Percentiles rank a stretch among this genome's conserved stretches.
Evolutionary conservation across 768 basidiomycete species (phyloP).

Genomic region (Lactifluus piperatus): DNA sequence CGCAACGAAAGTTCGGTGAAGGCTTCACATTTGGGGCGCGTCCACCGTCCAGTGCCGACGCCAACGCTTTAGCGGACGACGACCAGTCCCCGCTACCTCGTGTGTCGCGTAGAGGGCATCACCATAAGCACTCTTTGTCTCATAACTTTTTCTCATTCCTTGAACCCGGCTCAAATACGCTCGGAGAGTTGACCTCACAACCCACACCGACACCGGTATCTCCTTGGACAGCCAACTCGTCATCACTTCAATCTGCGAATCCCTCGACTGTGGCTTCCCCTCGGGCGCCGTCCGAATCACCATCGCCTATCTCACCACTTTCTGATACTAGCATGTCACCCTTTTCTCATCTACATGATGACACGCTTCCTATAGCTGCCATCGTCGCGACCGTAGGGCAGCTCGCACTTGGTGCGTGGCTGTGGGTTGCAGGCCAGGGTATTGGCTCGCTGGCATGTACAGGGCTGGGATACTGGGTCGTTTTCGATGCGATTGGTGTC

Average conservation of each 20-base stretch:
- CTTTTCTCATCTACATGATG: constrained; percentile 6
- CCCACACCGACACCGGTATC: constrained; percentile 56
- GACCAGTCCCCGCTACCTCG: constrained; percentile 25
- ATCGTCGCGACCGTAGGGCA: constrained; percentile 29
- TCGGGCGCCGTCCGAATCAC: background rate
- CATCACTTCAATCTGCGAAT: constrained; percentile 23
- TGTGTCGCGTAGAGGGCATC: constrained; percentile 57
- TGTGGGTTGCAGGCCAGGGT: constrained; percentile 90
- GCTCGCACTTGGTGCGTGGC: constrained; percentile 56
- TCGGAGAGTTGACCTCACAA: constrained; percentile 42
- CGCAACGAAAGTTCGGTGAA: constrained; percentile 36
- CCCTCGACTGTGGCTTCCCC: constrained; percentile 3
- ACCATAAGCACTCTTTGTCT: constrained; percentile 90
- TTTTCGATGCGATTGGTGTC: constrained; percentile 88
- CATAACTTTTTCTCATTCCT: constrained; percentile 96
- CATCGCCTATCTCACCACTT: constrained; percentile 1
- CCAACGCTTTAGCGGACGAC: constrained; percentile 20
- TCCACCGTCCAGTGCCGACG: constrained; percentile 31
- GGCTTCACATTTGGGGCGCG: constrained; percentile 59
- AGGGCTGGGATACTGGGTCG: constrained; percentile 92
- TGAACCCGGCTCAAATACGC: constrained; percentile 49
- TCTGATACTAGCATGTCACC: constrained; percentile 1
- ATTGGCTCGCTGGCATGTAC: constrained; percentile 81
- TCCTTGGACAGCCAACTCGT: constrained; percentile 57
- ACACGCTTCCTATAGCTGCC: constrained; percentile 14